A percentile compares a stretch with the other conserved stretches of the same genome.
Evolutionary conservation across 2,329 filamentous ascomycete genomes (phyloP).

Genomic region (Aspergillus spinulosporus): DNA sequence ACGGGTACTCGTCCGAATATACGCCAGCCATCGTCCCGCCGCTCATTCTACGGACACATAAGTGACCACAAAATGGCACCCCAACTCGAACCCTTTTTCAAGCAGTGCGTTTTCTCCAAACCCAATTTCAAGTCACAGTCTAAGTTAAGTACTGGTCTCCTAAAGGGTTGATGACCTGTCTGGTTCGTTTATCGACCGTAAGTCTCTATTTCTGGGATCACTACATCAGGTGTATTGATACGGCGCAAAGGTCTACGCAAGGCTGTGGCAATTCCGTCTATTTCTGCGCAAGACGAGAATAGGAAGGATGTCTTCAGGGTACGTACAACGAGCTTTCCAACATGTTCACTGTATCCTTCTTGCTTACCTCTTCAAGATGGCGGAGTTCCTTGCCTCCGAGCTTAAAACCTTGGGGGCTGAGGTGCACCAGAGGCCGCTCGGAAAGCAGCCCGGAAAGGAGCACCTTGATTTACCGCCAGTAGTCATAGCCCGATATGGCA

Average conservation of each 20-base stretch:
- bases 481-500: conserved; percentile 87
- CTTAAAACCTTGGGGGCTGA: conserved; percentile 80
- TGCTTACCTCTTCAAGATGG: conserved; percentile 62
- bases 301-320: conserved; percentile 86
- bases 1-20: conserved; percentile 5
- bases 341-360: not conserved
- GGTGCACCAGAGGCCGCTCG: conserved; percentile 82
- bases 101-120: conserved; percentile 58
- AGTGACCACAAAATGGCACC: conserved; percentile 73
- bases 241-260: conserved; percentile 62
- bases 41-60: conserved; percentile 48
- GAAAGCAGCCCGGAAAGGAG: conserved; percentile 89
- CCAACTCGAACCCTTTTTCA: conserved; percentile 87
- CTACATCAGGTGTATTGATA: conserved; percentile 10
- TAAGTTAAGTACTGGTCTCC: not conserved
- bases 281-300: conserved; percentile 87
- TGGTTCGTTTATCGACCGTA: conserved; percentile 80
- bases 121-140: too few relatives aligned
- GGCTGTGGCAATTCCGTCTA: conserved; percentile 93
- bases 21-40: conserved; percentile 25
- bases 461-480: conserved; percentile 90
- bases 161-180: conserved; percentile 70
- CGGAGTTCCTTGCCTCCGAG: conserved; percentile 81
- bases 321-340: conserved; percentile 20
- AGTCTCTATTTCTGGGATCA: conserved; percentile 22